Evolutionary conservation across 257 asterid species (phyloP).

Genomic region (Penstemon eatonii): DNA sequence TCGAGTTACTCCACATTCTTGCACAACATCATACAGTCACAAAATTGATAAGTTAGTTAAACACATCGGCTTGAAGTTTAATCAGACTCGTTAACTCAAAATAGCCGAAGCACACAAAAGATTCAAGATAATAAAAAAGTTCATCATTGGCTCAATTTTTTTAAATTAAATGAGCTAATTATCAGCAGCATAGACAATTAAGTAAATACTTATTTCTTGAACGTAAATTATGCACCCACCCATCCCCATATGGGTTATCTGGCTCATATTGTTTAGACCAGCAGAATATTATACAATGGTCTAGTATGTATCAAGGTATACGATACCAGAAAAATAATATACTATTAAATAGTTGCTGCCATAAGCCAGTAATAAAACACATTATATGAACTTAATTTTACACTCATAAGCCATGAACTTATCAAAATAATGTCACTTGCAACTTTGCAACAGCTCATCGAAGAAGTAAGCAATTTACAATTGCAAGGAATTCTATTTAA

Average conservation of each 20-base stretch:
- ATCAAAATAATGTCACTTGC: not conserved
- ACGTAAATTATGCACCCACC: constrained; percentile 6
- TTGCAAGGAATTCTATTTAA: constrained; percentile 1
- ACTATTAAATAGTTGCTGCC: no score
- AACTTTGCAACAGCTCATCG: constrained; percentile 18
- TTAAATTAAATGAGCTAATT: constrained; percentile 4
- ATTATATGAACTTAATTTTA: not conserved
- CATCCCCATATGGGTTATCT: not conserved
- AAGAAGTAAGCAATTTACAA: not conserved
- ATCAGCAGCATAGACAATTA: not conserved
- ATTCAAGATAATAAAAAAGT: not conserved
- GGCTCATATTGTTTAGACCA: not conserved
- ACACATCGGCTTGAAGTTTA: not conserved
- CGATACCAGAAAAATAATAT: no score
- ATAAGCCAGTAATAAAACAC: no score
- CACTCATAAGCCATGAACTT: not conserved
- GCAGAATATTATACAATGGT: not conserved
- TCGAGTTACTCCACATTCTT: not conserved
- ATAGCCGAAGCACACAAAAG: not conserved
- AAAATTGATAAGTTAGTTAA: not conserved
- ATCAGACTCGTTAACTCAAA: no score
- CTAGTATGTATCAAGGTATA: not conserved
- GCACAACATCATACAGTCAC: no score
- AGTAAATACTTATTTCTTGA: not conserved
- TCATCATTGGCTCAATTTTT: constrained; percentile 2